Conservation (phyloP, 2,329 filamentous ascomycete genomes). For the Epichloe typhina region DNA sequence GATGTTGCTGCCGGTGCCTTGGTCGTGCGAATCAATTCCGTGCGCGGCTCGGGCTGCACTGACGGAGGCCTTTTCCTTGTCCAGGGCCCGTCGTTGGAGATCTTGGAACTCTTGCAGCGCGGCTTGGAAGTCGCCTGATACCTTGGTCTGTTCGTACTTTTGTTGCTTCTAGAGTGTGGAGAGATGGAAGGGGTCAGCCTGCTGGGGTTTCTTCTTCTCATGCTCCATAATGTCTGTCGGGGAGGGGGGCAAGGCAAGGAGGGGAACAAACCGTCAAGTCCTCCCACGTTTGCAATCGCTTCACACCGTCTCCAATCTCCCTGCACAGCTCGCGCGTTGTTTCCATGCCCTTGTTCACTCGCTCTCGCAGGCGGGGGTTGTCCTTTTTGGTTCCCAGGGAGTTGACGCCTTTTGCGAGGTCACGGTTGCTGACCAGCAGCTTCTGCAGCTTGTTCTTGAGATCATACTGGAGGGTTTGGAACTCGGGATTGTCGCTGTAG, state of each 20-base stretch:
- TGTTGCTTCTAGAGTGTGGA: constrained; percentile 58
- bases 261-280: constrained; percentile 55
- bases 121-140: constrained; percentile 84
- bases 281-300: constrained; percentile 79
- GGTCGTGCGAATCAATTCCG: constrained; percentile 35
- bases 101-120: constrained; percentile 83
- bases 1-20: constrained; percentile 10
- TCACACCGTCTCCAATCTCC: constrained; percentile 83
- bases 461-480: constrained; percentile 67
- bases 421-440: constrained; percentile 76
- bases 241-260: background rate
- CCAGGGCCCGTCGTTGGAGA: constrained; percentile 78
- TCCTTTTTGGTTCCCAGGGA: constrained; percentile 92
- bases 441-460: constrained; percentile 83
- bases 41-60: constrained; percentile 70
- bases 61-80: constrained; percentile 82
- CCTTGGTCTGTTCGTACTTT: constrained; percentile 91
- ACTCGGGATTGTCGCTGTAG: constrained; percentile 88
- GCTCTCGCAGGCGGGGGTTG: constrained; percentile 78
- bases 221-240: background rate
- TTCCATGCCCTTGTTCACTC: constrained; percentile 76
- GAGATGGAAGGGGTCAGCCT: background rate
- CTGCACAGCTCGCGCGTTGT: constrained; percentile 81
- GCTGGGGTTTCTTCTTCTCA: background rate
- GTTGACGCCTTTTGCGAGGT: constrained; percentile 70